These are phyloP conservation scores for Ogataea haglerorum DNA, from an alignment of 805 yeast species.

Conservation along the genomic window DNA sequence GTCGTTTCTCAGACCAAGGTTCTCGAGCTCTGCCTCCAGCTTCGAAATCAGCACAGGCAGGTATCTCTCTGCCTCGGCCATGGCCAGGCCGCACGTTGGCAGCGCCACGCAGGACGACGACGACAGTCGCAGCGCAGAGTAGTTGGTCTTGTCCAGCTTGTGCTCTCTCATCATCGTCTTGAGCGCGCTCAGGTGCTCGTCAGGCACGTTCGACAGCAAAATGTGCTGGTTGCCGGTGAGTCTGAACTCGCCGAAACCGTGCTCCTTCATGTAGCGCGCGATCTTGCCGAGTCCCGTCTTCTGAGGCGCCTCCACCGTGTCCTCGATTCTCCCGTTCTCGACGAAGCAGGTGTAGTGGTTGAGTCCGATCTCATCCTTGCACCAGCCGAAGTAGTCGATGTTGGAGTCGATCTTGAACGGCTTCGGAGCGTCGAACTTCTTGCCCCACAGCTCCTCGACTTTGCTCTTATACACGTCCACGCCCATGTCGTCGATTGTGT, in stretches of 20 bases:
- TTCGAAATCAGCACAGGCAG: constrained; percentile 79
- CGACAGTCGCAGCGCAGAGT: constrained; percentile 80
- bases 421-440: constrained; percentile 64
- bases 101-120: constrained; percentile 97
- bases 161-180: constrained; percentile 65
- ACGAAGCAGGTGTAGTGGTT: constrained; percentile 93
- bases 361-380: constrained; percentile 73
- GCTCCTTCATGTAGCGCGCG: constrained; percentile 62
- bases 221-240: constrained; percentile 96
- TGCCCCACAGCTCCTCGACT: constrained; percentile 83
- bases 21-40: constrained; percentile 84
- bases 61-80: constrained; percentile 97
- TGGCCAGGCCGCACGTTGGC: constrained; percentile 98
- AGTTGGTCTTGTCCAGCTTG: constrained; percentile 78
- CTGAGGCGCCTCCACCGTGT: constrained; percentile 85
- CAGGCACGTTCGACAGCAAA: constrained; percentile 67
- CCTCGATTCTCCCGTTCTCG: constrained; percentile 95
- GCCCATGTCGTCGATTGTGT: constrained; percentile 93
- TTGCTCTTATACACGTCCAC: constrained; percentile 73
- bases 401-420: constrained; percentile 80
- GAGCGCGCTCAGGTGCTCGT: constrained; percentile 59
- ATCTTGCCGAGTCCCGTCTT: constrained; percentile 79
- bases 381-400: constrained; percentile 92
- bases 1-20: constrained; percentile 89
- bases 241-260: constrained; percentile 80